These are phyloP conservation scores for Cystobasidium onofrii DNA, from an alignment of 768 basidiomycete genomes.

Conservation along the genomic window DNA sequence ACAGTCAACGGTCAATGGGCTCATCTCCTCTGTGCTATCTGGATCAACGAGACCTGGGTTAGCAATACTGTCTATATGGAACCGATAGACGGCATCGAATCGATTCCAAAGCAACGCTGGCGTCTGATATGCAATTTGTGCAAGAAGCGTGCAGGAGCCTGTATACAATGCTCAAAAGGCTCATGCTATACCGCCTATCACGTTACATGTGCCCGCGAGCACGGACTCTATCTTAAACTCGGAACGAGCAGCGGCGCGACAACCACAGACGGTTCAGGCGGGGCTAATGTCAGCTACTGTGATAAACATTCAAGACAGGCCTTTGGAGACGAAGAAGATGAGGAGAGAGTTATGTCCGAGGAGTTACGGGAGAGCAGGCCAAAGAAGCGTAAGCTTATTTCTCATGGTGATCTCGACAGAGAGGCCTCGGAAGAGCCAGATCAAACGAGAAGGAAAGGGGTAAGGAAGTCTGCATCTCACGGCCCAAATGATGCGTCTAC, in stretches of 20 bases:
- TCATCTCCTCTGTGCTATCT: slow-evolving; percentile 91
- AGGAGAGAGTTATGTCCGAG: not conserved
- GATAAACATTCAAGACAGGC: slow-evolving; percentile 69
- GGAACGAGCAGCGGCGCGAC: slow-evolving; percentile 45
- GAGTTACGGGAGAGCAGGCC: not conserved
- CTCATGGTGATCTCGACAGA: not conserved
- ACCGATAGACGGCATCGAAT: slow-evolving; percentile 81
- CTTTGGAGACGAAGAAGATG: not conserved
- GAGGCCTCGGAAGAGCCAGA: not conserved
- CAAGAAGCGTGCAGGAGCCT: slow-evolving; percentile 62
- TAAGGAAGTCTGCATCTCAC: not conserved
- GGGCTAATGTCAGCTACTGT: slow-evolving; percentile 64
- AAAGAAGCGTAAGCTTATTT: not conserved
- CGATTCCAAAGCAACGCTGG: slow-evolving; percentile 83
- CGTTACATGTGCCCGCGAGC: slow-evolving; percentile 80
- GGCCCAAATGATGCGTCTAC: not conserved
- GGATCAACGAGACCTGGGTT: slow-evolving; percentile 88
- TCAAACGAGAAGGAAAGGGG: not conserved
- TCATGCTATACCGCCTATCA: slow-evolving; percentile 92
- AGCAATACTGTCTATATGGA: slow-evolving; percentile 97
- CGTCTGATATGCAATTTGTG: slow-evolving; percentile 69
- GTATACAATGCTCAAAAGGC: slow-evolving; percentile 87
- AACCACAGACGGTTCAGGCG: slow-evolving; percentile 36
- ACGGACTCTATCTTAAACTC: slow-evolving; percentile 60
- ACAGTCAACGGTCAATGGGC: slow-evolving; percentile 88